phyloP scores from a whole-genome alignment of 176 grass and related monocot genomes.

The Hsuehochloa calcarea region DNA sequence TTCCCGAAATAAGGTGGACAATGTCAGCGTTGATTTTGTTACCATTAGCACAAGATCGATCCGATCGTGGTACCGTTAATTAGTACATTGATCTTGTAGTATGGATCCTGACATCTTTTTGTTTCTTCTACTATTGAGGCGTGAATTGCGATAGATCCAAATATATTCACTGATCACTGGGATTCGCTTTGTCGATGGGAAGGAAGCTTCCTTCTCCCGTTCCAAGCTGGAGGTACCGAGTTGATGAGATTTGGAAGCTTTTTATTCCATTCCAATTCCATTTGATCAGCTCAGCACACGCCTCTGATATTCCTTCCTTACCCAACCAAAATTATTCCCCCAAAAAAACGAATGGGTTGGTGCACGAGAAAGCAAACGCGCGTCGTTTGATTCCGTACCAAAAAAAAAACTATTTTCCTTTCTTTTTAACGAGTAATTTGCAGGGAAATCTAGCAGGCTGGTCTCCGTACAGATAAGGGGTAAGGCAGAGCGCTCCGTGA shows the following conservation, averaged over 20 bases:
- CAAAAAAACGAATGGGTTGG: neutral
- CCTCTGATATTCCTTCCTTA: neutral
- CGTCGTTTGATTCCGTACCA: neutral
- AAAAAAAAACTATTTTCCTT: neutral
- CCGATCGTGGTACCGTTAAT: no score
- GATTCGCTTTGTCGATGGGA: neutral
- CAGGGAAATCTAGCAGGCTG: neutral
- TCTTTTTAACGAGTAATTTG: no score
- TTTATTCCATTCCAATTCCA: neutral
- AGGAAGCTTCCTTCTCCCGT: neutral
- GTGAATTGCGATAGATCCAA: neutral
- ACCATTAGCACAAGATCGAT: no score
- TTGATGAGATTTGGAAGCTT: neutral
- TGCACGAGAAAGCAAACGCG: neutral
- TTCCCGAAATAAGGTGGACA: neutral
- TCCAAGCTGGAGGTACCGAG: neutral
- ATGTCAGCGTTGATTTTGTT: neutral
- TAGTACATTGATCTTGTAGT: no score
- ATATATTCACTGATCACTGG: neutral
- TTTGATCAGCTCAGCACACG: neutral
- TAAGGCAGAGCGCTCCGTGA: no score
- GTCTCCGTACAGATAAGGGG: neutral
- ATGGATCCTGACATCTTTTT: neutral
- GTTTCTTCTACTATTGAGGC: neutral
- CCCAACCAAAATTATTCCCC: neutral